Conservation (phyloP, 345 rosid species). For the Eucalyptus sp. region DNA sequence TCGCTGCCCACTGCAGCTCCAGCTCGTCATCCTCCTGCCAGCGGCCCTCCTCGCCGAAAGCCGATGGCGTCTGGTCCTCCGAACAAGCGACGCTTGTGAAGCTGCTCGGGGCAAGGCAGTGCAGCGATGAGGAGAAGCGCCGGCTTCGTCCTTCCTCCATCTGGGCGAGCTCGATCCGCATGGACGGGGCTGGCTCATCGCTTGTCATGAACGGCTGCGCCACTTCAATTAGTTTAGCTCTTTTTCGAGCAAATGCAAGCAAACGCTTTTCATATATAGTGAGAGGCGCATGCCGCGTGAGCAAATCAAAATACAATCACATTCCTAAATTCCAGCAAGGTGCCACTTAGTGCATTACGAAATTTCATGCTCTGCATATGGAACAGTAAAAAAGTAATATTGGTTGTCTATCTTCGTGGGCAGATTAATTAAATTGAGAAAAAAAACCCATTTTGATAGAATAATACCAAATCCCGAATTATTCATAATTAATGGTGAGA, state of each 20-base stretch:
- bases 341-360: background rate
- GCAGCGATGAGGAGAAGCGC: background rate
- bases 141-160: background rate
- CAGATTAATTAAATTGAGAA: background rate
- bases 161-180: background rate
- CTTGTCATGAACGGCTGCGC: background rate
- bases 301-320: background rate
- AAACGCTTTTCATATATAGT: background rate
- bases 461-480: background rate
- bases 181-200: background rate
- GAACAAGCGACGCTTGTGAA: background rate
- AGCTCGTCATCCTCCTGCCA: slow-evolving; percentile 2
- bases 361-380: background rate
- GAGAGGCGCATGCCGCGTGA: background rate
- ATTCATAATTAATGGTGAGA: background rate
- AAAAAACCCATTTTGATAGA: background rate
- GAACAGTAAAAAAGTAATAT: too few species aligned
- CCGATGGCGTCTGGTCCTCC: background rate
- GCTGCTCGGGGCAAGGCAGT: background rate
- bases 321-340: background rate
- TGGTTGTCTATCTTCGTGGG: background rate
- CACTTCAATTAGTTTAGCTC: background rate
- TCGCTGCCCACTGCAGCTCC: slow-evolving; percentile 29
- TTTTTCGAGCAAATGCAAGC: background rate
- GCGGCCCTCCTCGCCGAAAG: background rate